Conservation (phyloP, 2,329 filamentous ascomycete species). For the Penicillium freii region DNA sequence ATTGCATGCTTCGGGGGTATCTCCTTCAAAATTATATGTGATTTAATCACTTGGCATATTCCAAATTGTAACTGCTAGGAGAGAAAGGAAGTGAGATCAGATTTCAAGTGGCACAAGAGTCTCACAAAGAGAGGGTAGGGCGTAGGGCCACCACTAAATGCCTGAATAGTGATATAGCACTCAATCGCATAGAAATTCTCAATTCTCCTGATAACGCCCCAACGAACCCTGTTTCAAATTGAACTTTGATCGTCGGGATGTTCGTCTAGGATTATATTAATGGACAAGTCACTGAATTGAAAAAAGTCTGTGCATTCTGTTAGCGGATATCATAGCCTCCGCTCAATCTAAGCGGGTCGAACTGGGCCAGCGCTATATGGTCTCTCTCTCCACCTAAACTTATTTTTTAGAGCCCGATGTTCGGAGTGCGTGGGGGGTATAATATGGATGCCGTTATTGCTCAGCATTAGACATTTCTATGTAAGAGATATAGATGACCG, state of each 20-base stretch:
- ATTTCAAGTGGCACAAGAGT: background rate
- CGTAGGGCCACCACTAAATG: background rate
- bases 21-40: too few relatives aligned
- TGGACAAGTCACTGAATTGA: conserved; percentile 6
- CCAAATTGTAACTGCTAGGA: background rate
- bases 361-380: background rate
- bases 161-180: background rate
- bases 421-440: background rate
- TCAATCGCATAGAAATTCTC: too few relatives aligned
- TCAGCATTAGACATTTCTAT: background rate
- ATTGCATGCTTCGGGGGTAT: background rate
- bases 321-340: conserved; percentile 6
- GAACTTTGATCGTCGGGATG: conserved; percentile 8
- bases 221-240: background rate
- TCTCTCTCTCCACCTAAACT: conserved; percentile 1
- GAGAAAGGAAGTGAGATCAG: background rate
- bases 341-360: conserved; percentile 2
- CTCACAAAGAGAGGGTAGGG: background rate
- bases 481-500: background rate
- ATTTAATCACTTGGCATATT: background rate
- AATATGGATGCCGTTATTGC: background rate
- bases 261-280: conserved; percentile 6
- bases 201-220: background rate
- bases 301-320: conserved; percentile 6
- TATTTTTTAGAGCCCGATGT: background rate